Evolutionary conservation across 2,329 filamentous ascomycete genomes (phyloP), one percentile per base, ranked within the genome.

Genomic region (Colletotrichum tanaceti): DNA sequence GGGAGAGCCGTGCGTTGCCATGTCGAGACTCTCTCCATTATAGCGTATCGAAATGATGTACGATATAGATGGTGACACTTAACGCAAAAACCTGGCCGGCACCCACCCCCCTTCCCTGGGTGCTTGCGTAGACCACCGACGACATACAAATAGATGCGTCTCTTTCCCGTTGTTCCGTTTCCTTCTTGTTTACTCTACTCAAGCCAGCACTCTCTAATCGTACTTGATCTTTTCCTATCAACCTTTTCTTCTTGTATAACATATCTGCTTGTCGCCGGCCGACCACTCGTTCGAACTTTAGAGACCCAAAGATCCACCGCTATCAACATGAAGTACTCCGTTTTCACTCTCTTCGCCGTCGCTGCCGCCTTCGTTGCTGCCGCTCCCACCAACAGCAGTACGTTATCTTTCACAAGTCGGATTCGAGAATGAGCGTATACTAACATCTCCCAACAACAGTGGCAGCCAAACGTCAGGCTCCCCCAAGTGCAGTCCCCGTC

Each of bases 241-340:
- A 70, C 70, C 28, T 73, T 71, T 72, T 71, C 65, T 73, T 72
- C 73, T 71, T 71, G 72, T 75, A 75, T 68, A 76, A 75, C 71
- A 73, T 71, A 76, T 74, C 74, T 78, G 76, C 79, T 80, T 75
- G 84, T 86, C 84, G 84, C 84, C 82, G 84, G 84, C 75, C 84
- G 84, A 86, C 57, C 84, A 74, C 77, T 77, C 71, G 57, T 76
- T 77, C 74, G 65, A 67, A 73, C 75, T 73, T 70, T 65, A 67
- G 70, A 61, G 47, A 73, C 65, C 65, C 57, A 47, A 44, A 43
- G 46, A 35, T 59, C 38, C 60, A 71, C 73, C 65, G 72, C 74
- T 73, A 75, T 78, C 82, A 87, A 81, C 68, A 88, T 88, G 86
- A 83, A 86, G 81, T 84, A 83, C 82, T 81, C 82, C 68, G 70